Evolutionary conservation across 129 eudicot species (phyloP).

Genomic region (Flaveria linearis): DNA sequence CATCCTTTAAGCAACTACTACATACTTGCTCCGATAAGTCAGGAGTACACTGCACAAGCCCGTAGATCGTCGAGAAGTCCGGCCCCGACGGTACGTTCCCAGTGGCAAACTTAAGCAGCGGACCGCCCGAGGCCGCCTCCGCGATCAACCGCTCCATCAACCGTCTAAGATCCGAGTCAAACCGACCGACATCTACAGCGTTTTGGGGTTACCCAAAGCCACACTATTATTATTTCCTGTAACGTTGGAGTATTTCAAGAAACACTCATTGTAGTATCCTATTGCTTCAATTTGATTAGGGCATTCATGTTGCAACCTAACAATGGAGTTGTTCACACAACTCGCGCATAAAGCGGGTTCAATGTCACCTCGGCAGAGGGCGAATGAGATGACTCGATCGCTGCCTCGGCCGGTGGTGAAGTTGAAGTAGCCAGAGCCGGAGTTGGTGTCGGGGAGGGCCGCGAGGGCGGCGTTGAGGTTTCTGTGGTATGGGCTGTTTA

Average conservation of each 20-base stretch:
- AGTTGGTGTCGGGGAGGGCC: conserved; percentile 11
- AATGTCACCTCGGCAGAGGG: conserved; percentile 3
- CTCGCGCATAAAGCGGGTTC: not conserved
- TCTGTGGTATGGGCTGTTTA: not conserved
- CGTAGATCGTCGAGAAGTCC: not conserved
- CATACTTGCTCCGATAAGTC: not conserved
- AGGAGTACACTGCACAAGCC: not conserved
- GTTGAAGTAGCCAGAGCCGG: conserved; percentile 11
- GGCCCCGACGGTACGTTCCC: not conserved
- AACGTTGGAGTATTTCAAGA: not conserved
- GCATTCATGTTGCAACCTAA: not conserved
- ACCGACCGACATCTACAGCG: not conserved
- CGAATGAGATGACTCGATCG: not conserved
- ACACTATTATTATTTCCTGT: not conserved
- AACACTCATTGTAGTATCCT: not conserved
- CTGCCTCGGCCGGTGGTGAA: not conserved
- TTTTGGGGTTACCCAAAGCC: not conserved
- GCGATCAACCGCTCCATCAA: conserved; percentile 9
- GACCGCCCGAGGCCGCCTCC: not conserved
- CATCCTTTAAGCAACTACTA: not conserved
- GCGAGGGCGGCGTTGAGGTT: conserved; percentile 13
- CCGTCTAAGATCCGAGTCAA: not conserved
- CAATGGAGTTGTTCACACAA: not conserved
- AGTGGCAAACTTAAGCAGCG: not conserved
- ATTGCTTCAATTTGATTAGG: not conserved